These are phyloP conservation scores for Trametes coccinea DNA, from an alignment of 768 basidiomycete species.

Conservation along the genomic window DNA sequence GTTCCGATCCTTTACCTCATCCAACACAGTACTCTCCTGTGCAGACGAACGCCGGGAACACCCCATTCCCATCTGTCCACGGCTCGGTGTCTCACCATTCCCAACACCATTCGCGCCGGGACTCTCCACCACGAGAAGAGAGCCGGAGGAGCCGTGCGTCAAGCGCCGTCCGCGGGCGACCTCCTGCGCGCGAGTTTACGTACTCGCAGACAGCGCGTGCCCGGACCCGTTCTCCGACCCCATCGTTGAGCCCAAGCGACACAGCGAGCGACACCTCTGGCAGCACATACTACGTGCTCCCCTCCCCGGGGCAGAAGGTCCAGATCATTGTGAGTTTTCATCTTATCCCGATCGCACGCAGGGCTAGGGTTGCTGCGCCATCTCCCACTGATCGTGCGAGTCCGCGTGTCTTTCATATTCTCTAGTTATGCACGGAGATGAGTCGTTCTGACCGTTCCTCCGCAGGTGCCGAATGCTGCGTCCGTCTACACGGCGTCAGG, in stretches of 20 bases:
- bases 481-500: constrained; percentile 57
- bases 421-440: constrained; percentile 13
- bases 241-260: constrained; percentile 33
- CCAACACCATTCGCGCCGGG: constrained; percentile 4
- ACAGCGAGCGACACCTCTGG: constrained; percentile 54
- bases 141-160: constrained; percentile 19
- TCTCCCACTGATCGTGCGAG: constrained; percentile 11
- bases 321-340: constrained; percentile 66
- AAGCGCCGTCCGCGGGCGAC: constrained; percentile 14
- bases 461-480: constrained; percentile 44
- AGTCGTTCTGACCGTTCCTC: constrained; percentile 8
- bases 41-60: constrained; percentile 35
- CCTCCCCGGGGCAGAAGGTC: constrained; percentile 70
- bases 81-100: constrained; percentile 26
- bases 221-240: constrained; percentile 38
- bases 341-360: constrained; percentile 12
- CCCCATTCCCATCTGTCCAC: constrained; percentile 44
- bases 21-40: constrained; percentile 37
- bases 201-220: background rate
- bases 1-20: constrained; percentile 57
- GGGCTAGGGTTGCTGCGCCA: constrained; percentile 21
- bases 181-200: constrained; percentile 3
- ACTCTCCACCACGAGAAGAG: constrained; percentile 6
- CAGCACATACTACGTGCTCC: constrained; percentile 75
- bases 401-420: constrained; percentile 15